Evolutionary conservation across 441 rosid genomes (phyloP), one percentile per base, ranked within the genome.

Genomic region (Gossypium armourianum): DNA sequence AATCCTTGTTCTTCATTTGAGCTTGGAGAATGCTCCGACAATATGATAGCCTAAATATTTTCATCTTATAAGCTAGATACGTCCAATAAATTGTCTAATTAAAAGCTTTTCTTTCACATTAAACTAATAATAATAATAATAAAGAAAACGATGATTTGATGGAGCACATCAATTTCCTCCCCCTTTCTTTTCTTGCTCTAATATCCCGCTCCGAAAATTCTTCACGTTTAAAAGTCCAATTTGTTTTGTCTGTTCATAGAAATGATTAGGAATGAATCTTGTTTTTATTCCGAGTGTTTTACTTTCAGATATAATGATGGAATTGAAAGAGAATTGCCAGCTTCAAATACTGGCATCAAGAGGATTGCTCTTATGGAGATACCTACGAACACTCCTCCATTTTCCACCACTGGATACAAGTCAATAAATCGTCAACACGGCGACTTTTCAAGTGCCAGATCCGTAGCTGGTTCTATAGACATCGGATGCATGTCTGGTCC

Each of bases 361-460:
- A 78, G 93, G 60, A 71, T 70, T 77, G 91, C 98, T 77, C 90
- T 93, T 2, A 71, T 65, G 71, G 91, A 89, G 43, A 78, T 86
- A 60, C 79, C 83, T 0, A 57, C 26, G 8, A 89, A 86, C 72
- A 71, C 74, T 40, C 86, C 75, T 29, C 70, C 72, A 4, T 59
- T 69, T 66, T 62, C 45, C 2, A 29, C 28, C 12, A 72, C 45
- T 15, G 74, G 70, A 69, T 8, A 57, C 43, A 74, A 70, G 53
- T 62, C 78, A 32, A 55, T 23, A 8, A 62, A 6, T 21, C 24
- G 50, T 75, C 68, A 62, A 64, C 12, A 43, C 69, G 61, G 68
- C 19, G 8, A 78, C 62, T 59, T 15, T 64, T 16, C 65, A 0
- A 58, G 62, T 62, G 79, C 69, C 40, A 76, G 69, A 65, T 55